phyloP scores from a whole-genome alignment of 768 basidiomycete genomes.

The Tephrocybe sp. region DNA sequence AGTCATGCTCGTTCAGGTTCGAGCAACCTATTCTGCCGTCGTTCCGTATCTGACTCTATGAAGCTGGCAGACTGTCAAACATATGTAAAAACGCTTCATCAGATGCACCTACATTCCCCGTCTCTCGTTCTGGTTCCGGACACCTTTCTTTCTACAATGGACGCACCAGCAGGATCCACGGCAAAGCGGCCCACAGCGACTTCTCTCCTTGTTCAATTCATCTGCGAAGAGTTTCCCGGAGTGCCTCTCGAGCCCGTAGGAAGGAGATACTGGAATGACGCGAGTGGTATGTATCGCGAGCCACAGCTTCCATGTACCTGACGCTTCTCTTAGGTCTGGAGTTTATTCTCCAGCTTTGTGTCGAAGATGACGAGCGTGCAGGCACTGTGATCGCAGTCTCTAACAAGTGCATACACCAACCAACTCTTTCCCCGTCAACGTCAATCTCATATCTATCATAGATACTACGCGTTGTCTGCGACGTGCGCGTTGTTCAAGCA shows the following conservation, averaged over 20 bases:
- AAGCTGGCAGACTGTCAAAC: conserved; percentile 87
- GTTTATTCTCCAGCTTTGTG: conserved; percentile 73
- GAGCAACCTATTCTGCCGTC: conserved; percentile 2
- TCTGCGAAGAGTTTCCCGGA: conserved; percentile 73
- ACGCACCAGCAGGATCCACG: conserved; percentile 42
- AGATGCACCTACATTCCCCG: conserved; percentile 78
- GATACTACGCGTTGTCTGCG: conserved; percentile 89
- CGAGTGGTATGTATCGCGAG: conserved; percentile 59
- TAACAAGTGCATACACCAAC: conserved; percentile 62
- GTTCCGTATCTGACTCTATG: conserved; percentile 1
- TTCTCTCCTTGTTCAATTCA: conserved; percentile 69
- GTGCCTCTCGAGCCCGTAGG: conserved; percentile 68
- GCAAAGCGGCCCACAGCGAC: conserved; percentile 45
- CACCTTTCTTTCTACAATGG: conserved; percentile 67
- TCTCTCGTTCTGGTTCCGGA: conserved; percentile 77
- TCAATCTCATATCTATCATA: conserved; percentile 27
- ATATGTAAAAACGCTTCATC: conserved; percentile 85
- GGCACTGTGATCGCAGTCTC: conserved; percentile 77
- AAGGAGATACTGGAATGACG: conserved; percentile 86
- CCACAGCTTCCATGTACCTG: neutral
- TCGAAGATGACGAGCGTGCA: conserved; percentile 80
- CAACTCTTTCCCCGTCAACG: neutral
- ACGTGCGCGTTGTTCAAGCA: conserved; percentile 87
- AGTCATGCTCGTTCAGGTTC: conserved; percentile 76
- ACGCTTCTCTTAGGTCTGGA: conserved; percentile 57